These are phyloP conservation scores for Starmerella sirachaensis DNA, from an alignment of 805 yeast species.

Conservation along the genomic window DNA sequence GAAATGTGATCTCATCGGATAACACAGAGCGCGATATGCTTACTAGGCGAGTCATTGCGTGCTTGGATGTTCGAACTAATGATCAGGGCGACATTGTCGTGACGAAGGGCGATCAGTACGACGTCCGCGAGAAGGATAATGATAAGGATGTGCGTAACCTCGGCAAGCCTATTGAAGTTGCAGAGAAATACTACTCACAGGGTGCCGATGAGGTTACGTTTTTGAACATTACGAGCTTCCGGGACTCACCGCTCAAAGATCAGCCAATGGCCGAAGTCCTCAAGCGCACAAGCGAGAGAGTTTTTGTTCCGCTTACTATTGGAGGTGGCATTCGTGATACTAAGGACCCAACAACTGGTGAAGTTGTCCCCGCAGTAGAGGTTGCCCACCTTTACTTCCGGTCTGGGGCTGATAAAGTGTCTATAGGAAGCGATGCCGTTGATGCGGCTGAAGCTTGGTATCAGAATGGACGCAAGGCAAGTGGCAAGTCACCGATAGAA, in stretches of 20 bases:
- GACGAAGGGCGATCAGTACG: constrained; percentile 97
- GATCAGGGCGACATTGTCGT: constrained; percentile 93
- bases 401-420: constrained; percentile 96
- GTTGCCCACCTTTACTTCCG: constrained; percentile 87
- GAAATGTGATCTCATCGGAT: not conserved
- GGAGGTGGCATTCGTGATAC: constrained; percentile 97
- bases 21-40: constrained; percentile 34
- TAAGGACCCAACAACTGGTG: constrained; percentile 67
- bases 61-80: constrained; percentile 91
- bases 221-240: constrained; percentile 85
- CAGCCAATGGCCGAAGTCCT: constrained; percentile 93
- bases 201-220: constrained; percentile 98
- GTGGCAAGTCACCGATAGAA: constrained; percentile 83
- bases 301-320: constrained; percentile 93
- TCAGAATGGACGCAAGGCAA: constrained; percentile 41
- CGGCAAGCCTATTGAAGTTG: constrained; percentile 94
- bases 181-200: constrained; percentile 76
- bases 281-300: constrained; percentile 68
- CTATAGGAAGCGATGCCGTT: constrained; percentile 97
- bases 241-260: constrained; percentile 85
- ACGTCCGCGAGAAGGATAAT: constrained; percentile 68
- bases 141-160: constrained; percentile 60
- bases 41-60: constrained; percentile 86
- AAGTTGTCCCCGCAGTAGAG: constrained; percentile 66
- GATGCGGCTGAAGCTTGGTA: constrained; percentile 75